Base-by-base conservation (phyloP, 352 stramenopile genomes). In the Globisporangium cederbergense region DNA sequence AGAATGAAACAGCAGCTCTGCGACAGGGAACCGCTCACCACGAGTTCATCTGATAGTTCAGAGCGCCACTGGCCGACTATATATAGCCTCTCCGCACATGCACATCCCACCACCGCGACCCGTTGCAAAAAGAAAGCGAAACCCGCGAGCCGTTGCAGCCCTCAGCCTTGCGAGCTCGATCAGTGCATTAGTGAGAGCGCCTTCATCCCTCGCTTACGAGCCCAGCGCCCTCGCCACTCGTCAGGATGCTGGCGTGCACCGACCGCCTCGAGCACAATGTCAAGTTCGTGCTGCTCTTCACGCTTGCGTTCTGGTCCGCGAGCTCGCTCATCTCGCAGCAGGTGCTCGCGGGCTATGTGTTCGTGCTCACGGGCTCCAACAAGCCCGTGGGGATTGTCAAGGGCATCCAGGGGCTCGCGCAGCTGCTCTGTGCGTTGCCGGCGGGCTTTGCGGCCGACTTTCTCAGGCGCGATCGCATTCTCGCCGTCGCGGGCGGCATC, bases 281-380 rank as follows among this genome's bases (percentile, higher is more conserved):
- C 57, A 81, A 84, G 74, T 82, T 84, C 46, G 68, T 81, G 30
- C 83, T 88, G 67, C 60, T 91, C 62, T 93, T 93, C 71, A 89
- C 83, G 10, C 67, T 88, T 56, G 61, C 71, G 53, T 90, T 82
- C 73, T 87, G 73, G 68, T 74, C 79, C 25, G 77, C 81, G 46
- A 86, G 62, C 65, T 87, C 80, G 51, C 79, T 91, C 45, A 66
- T 88, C 18, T 83, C 69, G 5, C 74, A 91, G 64, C 74, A 88
- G 32, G 65, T 89, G 13, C 49, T 90, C 4, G 74, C 75, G 0
- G 80, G 77, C 50, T 91, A 90, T 64, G 60, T 91, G 14, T 86
- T 73, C 36, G 68, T 85, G 34, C 67, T 90, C 22, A 88, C 79
- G 4, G 64, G 53, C 1, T 91, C 78, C 0, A 89, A 81, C 60